Conservation (phyloP, 2,329 filamentous ascomycete species). For the Dactylella cylindrospora region DNA sequence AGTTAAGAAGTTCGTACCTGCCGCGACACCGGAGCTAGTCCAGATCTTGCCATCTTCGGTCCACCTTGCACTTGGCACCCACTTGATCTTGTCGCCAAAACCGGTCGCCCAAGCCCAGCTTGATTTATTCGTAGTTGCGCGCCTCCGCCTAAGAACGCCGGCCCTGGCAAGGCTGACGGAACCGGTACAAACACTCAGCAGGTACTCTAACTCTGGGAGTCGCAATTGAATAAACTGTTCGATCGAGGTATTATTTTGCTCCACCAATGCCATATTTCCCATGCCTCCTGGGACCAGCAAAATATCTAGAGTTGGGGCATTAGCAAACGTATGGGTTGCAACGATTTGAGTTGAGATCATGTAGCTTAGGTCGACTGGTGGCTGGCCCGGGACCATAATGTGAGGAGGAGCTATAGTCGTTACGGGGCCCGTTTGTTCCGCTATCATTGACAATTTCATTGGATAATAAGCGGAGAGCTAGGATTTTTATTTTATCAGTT, state of each 20-base stretch:
- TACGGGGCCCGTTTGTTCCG: constrained; percentile 53
- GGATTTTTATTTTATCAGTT: constrained; percentile 54
- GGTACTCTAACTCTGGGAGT: constrained; percentile 58
- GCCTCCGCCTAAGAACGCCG: constrained; percentile 62
- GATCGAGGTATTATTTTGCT: constrained; percentile 22
- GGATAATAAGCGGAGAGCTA: constrained; percentile 52
- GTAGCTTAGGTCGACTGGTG: constrained; percentile 32
- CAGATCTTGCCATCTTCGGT: constrained; percentile 67
- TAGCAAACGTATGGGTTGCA: constrained; percentile 47
- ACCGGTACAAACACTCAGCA: constrained; percentile 70
- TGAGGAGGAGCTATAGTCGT: constrained; percentile 47
- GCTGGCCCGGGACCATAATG: constrained; percentile 9
- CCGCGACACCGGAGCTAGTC: constrained; percentile 65
- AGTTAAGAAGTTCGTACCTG: constrained; percentile 56
- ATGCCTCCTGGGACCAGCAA: constrained; percentile 67
- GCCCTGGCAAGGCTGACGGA: constrained; percentile 61
- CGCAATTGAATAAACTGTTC: constrained; percentile 53
- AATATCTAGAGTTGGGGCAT: constrained; percentile 57
- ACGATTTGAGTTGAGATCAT: constrained; percentile 19
- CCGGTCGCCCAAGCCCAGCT: constrained; percentile 52
- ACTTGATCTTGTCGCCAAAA: constrained; percentile 59
- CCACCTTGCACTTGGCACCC: constrained; percentile 66
- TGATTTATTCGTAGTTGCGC: constrained; percentile 68
- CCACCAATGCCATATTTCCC: constrained; percentile 53
- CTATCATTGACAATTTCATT: constrained; percentile 54